Conservation (phyloP, 495 filamentous ascomycete species). For the Neurospora discreta region DNA sequence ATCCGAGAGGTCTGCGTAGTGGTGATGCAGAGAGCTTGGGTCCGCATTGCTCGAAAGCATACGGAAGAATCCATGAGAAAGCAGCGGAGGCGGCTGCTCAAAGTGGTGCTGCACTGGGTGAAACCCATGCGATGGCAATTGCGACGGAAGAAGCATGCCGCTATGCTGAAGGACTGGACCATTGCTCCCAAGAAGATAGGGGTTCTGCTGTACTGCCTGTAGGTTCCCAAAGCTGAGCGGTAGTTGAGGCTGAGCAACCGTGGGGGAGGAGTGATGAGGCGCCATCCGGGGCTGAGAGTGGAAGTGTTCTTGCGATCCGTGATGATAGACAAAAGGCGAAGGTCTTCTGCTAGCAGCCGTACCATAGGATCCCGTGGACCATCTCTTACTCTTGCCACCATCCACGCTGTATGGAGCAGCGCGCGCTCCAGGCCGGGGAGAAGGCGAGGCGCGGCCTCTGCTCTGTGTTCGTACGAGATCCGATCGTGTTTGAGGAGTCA, state of each 20-base stretch:
- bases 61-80: conserved; percentile 54
- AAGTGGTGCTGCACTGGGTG: conserved; percentile 38
- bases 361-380: conserved; percentile 59
- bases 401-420: conserved; percentile 54
- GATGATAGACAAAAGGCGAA: conserved; percentile 44
- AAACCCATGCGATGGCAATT: conserved; percentile 36
- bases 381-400: conserved; percentile 51
- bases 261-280: conserved; percentile 43
- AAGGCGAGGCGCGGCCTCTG: conserved; percentile 52
- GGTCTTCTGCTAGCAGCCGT: conserved; percentile 38
- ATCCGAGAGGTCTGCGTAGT: conserved; percentile 54
- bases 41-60: conserved; percentile 61
- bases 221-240: conserved; percentile 42
- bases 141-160: conserved; percentile 36
- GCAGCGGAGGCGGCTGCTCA: conserved; percentile 41
- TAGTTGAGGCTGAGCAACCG: conserved; percentile 39
- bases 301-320: conserved; percentile 36
- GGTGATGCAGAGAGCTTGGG: conserved; percentile 46
- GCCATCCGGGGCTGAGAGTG: conserved; percentile 34
- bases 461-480: conserved; percentile 48
- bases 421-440: conserved; percentile 51
- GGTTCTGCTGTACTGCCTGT: conserved; percentile 41
- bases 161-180: conserved; percentile 32
- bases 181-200: conserved; percentile 36
- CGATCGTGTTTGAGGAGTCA: conserved; percentile 44